Evolutionary conservation across 164 flowering plant species (phyloP).

Genomic region (Protea cynaroides): DNA sequence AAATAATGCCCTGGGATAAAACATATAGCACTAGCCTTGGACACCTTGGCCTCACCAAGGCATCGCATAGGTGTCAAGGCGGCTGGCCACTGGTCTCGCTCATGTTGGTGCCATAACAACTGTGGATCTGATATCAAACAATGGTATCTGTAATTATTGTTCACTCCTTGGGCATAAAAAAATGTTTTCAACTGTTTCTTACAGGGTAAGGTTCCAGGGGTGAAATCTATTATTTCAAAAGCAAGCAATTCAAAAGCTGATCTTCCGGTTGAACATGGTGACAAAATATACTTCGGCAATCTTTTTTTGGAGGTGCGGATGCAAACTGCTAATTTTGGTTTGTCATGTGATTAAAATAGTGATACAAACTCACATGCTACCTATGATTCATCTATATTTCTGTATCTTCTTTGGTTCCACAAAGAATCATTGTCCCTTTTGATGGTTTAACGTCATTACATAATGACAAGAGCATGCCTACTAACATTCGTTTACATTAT

Average conservation of each 20-base stretch:
- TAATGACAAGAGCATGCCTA: not conserved
- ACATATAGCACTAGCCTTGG: too few species aligned
- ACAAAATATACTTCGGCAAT: constrained; percentile 62
- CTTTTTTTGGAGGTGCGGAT: constrained; percentile 69
- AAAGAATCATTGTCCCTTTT: not conserved
- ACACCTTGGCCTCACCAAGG: too few species aligned
- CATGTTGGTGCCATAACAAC: too few species aligned
- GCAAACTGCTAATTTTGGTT: not conserved
- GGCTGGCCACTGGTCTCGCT: too few species aligned
- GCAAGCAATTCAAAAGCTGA: constrained; percentile 81
- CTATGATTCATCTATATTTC: too few species aligned
- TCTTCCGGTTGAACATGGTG: constrained; percentile 61
- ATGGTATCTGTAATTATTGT: too few species aligned
- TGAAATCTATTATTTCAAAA: constrained; percentile 77
- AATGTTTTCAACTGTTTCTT: constrained; percentile 4
- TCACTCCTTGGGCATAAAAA: not conserved
- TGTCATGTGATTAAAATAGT: not conserved
- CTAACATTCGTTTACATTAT: not conserved
- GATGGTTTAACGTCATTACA: not conserved
- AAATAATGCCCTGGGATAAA: too few species aligned
- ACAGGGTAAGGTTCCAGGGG: constrained; percentile 65
- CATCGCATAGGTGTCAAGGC: too few species aligned
- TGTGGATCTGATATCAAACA: too few species aligned
- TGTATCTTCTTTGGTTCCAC: not conserved
- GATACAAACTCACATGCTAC: not conserved